Evolutionary conservation across 345 rosid genomes (phyloP).

Genomic region (Sisymbrium irio): DNA sequence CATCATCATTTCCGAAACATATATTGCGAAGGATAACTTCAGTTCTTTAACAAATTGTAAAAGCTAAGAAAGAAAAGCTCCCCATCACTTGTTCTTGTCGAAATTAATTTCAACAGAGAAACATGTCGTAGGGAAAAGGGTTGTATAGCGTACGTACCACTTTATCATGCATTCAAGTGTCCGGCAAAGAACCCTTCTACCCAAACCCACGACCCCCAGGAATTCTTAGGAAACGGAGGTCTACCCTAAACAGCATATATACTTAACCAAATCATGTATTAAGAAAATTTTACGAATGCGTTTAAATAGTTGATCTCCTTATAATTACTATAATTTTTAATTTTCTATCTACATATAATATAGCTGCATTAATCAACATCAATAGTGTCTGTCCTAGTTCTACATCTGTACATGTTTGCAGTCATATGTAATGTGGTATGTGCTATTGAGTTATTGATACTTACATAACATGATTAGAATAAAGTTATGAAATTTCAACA

Average conservation of each 20-base stretch:
- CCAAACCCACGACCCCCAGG: not conserved
- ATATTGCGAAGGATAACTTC: not conserved
- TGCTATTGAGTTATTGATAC: not conserved
- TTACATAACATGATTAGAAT: not conserved
- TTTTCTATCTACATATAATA: not conserved
- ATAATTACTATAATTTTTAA: not conserved
- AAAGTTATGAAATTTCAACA: not conserved
- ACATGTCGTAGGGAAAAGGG: constrained; percentile 3
- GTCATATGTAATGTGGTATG: not conserved
- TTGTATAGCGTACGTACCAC: constrained; percentile 9
- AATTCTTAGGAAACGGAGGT: not conserved
- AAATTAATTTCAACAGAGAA: not conserved
- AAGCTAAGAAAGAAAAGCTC: not conserved
- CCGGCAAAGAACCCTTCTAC: not conserved
- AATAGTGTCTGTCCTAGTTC: not conserved
- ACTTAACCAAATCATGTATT: not conserved
- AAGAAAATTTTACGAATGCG: not conserved
- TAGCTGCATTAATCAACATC: not conserved
- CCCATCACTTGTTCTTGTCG: constrained; percentile 8
- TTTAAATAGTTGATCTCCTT: not conserved
- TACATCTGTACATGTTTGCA: not conserved
- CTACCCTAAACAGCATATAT: not conserved
- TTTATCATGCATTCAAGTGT: constrained; percentile 9
- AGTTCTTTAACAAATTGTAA: not conserved
- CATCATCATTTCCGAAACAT: not conserved